These are phyloP conservation scores for Colletotrichum chlorophyti DNA, from an alignment of 2,329 filamentous ascomycete species.

Conservation along the genomic window DNA sequence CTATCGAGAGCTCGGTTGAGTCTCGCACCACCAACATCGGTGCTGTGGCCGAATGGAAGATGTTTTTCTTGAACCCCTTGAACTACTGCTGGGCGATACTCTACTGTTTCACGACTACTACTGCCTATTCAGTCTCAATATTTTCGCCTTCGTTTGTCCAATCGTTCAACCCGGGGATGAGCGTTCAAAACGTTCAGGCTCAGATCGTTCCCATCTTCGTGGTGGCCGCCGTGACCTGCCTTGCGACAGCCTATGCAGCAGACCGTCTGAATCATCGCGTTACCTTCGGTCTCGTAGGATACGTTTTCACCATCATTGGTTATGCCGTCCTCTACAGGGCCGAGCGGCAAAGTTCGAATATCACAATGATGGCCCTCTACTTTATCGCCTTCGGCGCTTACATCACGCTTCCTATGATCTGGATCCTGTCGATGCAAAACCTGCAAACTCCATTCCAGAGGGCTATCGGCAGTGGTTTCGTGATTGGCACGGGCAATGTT, in stretches of 20 bases:
- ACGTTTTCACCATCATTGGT: conserved; percentile 24
- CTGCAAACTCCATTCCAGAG: conserved; percentile 29
- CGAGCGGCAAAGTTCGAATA: background rate
- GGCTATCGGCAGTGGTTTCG: conserved; percentile 39
- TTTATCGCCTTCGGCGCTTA: conserved; percentile 28
- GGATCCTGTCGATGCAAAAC: conserved; percentile 28
- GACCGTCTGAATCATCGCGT: conserved; percentile 29
- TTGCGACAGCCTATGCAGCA: conserved; percentile 17
- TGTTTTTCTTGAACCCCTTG: conserved; percentile 29
- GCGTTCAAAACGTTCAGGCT: conserved; percentile 24
- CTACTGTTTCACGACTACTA: conserved; percentile 30
- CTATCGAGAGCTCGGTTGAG: conserved; percentile 11
- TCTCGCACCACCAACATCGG: conserved; percentile 7
- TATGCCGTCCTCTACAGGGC: conserved; percentile 18
- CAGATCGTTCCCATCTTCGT: conserved; percentile 31
- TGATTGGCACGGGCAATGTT: conserved; percentile 47
- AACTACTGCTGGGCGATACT: conserved; percentile 30
- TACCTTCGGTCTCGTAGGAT: conserved; percentile 26
- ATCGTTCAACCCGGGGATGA: conserved; percentile 24
- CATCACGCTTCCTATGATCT: conserved; percentile 30
- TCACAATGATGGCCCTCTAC: conserved; percentile 31
- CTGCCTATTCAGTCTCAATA: conserved; percentile 28
- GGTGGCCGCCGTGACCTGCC: conserved; percentile 24
- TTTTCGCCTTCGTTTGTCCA: conserved; percentile 31
- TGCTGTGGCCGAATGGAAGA: conserved; percentile 17